Base-by-base conservation (phyloP, 176 grass and related monocot genomes). In the Coix lacrymajobi region DNA sequence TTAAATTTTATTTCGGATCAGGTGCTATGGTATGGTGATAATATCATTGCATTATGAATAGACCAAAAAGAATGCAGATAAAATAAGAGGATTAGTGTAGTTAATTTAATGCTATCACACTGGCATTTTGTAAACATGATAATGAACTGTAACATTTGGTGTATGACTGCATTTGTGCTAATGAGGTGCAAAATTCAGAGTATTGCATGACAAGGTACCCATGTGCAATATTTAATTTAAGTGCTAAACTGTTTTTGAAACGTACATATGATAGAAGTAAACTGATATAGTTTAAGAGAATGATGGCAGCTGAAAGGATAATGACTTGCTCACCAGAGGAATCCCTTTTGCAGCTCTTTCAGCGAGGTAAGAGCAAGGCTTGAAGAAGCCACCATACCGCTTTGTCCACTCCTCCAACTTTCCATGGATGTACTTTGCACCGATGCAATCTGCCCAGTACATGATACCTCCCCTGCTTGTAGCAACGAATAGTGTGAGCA, bases 271-370 rank as follows among this genome's bases (percentile, higher is more conserved):
- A 51, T 14, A 73, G 45, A 19, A 34, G 19, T 75, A 1, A 24
- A 60, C 56, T 0, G n/a, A 60, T 32, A 54, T 13, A 56, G 11
- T 63, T 62, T 2, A 29, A 4, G 20, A 63, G 4, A 30, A 22
- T 22, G 61, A 56, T 32, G 74, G 29, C 15, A 16, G 31, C 62
- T 80, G 17, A 49, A 80, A 68, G 62, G 30, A 49, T 51, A 58
- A 72, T 73, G 26, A 67, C 31, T 81, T 57, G 61, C 87, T 89
- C 75, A 98, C 96, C 92, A 98, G 85, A 79, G 96, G 52, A 31
- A 93, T 85, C 76, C 91, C 96, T 79, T 87, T 90, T 16, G 85
- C 88, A 22, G 96, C 96, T 91, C 96, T 93, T 66, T 95, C 87
- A 4, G 87, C 45, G 25, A 98, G 87, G 69, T 93, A 98, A 37